phyloP scores from a whole-genome alignment of 306 rosid species.

The Sophora flavescens region DNA sequence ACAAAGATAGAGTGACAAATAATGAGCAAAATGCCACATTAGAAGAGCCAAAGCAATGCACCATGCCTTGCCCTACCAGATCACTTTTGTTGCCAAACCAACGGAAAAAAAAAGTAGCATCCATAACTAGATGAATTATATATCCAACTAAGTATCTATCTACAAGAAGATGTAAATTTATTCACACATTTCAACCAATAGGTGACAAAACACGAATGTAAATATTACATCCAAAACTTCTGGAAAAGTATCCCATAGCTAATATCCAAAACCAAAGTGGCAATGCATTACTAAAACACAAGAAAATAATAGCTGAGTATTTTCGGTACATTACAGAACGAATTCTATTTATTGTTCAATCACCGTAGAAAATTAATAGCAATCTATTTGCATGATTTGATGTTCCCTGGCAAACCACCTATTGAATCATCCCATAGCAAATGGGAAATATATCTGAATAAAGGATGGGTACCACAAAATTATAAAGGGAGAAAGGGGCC shows the following conservation, averaged over 20 bases:
- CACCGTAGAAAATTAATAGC: not conserved
- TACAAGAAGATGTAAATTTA: not conserved
- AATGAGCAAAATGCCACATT: conserved; percentile 16
- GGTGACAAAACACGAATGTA: not conserved
- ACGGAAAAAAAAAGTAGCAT: not conserved
- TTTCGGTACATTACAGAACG: not conserved
- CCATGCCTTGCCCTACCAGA: conserved; percentile 80
- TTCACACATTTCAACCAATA: not conserved
- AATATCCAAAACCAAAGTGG: not conserved
- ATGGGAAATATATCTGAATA: conserved; percentile 1
- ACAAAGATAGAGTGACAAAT: not conserved
- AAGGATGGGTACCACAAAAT: not conserved
- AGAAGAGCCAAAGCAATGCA: conserved; percentile 73
- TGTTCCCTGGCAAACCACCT: conserved; percentile 46
- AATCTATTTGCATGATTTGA: conserved; percentile 4
- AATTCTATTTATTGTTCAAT: not conserved
- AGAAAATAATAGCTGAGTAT: not conserved
- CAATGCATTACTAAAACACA: not conserved
- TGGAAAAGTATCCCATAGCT: not conserved
- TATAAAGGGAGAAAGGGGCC: not conserved
- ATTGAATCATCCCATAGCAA: conserved; percentile 66
- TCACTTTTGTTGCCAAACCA: conserved; percentile 63
- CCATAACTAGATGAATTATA: not conserved
- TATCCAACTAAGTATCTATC: not conserved
- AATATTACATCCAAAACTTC: not conserved